These are phyloP conservation scores for Penicillium rolfsii DNA, from an alignment of 2,329 filamentous ascomycete genomes.

Conservation along the genomic window DNA sequence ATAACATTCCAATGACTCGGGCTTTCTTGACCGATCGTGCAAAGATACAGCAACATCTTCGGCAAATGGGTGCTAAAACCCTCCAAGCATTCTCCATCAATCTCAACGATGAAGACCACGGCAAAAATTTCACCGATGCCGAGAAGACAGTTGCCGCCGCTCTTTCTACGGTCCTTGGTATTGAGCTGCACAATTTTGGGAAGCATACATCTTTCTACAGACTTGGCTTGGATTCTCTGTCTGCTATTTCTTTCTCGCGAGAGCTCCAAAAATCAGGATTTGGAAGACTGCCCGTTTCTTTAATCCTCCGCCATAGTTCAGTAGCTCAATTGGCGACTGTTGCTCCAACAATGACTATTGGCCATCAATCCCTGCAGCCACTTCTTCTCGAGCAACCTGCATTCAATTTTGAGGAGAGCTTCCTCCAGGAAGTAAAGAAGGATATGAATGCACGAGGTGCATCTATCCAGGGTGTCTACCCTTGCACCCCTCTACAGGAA, in stretches of 20 bases:
- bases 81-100: constrained; percentile 48
- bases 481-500: constrained; percentile 86
- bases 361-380: constrained; percentile 1
- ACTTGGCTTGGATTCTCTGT: constrained; percentile 83
- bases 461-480: constrained; percentile 62
- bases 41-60: constrained; percentile 55
- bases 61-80: constrained; percentile 49
- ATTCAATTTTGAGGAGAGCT: constrained; percentile 28
- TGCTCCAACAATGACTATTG: constrained; percentile 21
- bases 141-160: constrained; percentile 62
- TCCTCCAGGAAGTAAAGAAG: constrained; percentile 37
- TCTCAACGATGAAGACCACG: constrained; percentile 33
- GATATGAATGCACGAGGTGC: constrained; percentile 39
- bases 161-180: constrained; percentile 56
- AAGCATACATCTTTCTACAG: constrained; percentile 73
- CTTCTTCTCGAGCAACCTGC: neutral
- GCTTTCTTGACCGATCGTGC: constrained; percentile 74
- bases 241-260: constrained; percentile 71
- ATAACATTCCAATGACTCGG: constrained; percentile 68
- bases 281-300: constrained; percentile 64
- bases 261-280: constrained; percentile 54
- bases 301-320: constrained; percentile 69
- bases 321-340: constrained; percentile 61
- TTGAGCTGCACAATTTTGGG: constrained; percentile 54
- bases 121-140: constrained; percentile 53